These are phyloP conservation scores for Corylus avellana DNA, from an alignment of 306 rosid genomes.

Conservation along the genomic window DNA sequence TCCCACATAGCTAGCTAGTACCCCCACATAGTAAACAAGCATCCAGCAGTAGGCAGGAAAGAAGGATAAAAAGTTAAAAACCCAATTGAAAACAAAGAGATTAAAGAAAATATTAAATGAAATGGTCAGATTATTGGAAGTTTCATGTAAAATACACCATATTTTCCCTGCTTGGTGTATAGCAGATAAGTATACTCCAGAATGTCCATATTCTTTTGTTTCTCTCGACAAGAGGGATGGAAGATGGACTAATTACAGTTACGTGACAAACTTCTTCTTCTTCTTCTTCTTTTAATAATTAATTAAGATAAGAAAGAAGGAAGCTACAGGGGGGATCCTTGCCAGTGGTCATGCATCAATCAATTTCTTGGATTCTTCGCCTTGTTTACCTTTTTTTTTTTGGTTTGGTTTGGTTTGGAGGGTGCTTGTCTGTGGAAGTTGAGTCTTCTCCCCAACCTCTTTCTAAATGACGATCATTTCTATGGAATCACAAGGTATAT, in stretches of 20 bases:
- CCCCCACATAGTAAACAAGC: too few species aligned
- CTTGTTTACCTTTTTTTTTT: background rate
- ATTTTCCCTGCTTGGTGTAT: background rate
- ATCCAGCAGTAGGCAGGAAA: too few species aligned
- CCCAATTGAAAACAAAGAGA: background rate
- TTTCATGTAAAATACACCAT: constrained; percentile 6
- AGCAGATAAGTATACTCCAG: constrained; percentile 13
- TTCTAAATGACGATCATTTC: background rate
- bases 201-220: constrained; percentile 23
- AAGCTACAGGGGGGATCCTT: too few species aligned
- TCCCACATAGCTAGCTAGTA: too few species aligned
- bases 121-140: background rate
- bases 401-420: background rate
- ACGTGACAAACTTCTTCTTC: background rate
- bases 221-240: background rate
- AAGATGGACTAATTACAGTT: background rate
- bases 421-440: background rate
- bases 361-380: constrained; percentile 29
- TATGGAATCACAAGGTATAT: background rate
- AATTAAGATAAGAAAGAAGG: background rate
- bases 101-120: background rate
- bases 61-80: background rate
- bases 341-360: background rate
- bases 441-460: background rate
- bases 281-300: background rate